phyloP scores from a whole-genome alignment of 129 eudicot genomes.

The Escallonia rubra region DNA sequence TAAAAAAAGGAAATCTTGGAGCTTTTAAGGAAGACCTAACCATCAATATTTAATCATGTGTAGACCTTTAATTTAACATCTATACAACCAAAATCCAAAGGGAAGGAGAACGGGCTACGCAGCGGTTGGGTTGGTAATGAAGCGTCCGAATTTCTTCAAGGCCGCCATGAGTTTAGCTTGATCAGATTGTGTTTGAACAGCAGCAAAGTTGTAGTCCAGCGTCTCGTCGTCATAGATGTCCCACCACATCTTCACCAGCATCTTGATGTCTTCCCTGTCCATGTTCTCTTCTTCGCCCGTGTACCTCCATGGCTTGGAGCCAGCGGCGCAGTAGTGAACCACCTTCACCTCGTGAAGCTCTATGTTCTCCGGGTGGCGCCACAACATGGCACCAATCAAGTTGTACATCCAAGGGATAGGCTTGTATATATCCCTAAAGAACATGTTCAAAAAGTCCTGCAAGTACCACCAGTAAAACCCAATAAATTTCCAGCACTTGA shows the following conservation, averaged over 20 bases:
- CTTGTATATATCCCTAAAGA: conserved; percentile 28
- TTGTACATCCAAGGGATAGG: conserved; percentile 31
- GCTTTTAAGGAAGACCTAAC: too few species aligned
- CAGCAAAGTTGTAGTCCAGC: conserved; percentile 16
- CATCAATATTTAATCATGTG: too few species aligned
- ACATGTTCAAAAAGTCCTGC: conserved; percentile 36
- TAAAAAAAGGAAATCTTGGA: too few species aligned
- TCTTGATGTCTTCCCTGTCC: conserved; percentile 31
- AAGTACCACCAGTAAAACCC: neutral
- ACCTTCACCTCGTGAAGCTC: conserved; percentile 24
- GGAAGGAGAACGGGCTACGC: conserved; percentile 16
- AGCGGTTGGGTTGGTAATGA: conserved; percentile 37
- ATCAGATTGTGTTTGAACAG: neutral
- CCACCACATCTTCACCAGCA: conserved; percentile 28
- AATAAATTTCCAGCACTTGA: too few species aligned
- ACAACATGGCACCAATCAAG: conserved; percentile 31
- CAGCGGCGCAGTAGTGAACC: conserved; percentile 40
- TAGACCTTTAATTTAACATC: too few species aligned
- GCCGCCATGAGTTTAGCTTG: neutral
- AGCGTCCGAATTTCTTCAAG: conserved; percentile 7
- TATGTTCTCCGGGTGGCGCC: conserved; percentile 41
- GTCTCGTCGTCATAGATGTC: conserved; percentile 26
- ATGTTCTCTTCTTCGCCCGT: conserved; percentile 35
- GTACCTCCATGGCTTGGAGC: conserved; percentile 40
- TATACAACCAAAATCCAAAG: neutral